These are phyloP conservation scores for Neonectria hederae DNA, from an alignment of 2,329 filamentous ascomycete genomes.

Conservation along the genomic window DNA sequence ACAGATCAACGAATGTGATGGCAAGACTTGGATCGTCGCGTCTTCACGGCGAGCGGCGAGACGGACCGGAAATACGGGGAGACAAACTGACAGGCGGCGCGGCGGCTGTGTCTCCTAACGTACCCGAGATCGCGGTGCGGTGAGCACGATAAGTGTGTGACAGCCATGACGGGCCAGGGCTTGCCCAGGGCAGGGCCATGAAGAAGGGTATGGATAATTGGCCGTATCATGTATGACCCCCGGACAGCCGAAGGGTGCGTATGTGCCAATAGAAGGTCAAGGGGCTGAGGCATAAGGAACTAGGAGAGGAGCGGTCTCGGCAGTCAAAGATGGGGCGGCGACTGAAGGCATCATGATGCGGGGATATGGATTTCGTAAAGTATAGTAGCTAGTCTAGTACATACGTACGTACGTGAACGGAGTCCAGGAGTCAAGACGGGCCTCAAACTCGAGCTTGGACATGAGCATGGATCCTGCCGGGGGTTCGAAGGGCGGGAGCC, in stretches of 20 bases:
- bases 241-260: conserved; percentile 18
- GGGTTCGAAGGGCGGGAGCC: conserved; percentile 2
- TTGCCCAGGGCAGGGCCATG: conserved; percentile 9
- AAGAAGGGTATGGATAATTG: neutral
- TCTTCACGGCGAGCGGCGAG: conserved; percentile 34
- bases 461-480: conserved; percentile 4
- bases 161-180: conserved; percentile 16
- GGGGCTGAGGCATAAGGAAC: neutral
- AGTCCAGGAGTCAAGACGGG: neutral
- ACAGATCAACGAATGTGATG: conserved; percentile 40
- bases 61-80: conserved; percentile 31
- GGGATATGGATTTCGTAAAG: neutral
- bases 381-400: neutral
- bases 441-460: neutral
- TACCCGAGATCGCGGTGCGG: conserved; percentile 41
- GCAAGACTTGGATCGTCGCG: conserved; percentile 17
- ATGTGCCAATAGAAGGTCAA: neutral
- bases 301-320: conserved; percentile 25
- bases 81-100: conserved; percentile 15
- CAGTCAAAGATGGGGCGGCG: conserved; percentile 8
- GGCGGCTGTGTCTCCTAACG: conserved; percentile 26
- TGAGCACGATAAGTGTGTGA: conserved; percentile 27
- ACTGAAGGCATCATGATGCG: conserved; percentile 4
- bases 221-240: neutral
- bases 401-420: too few species aligned